These are phyloP conservation scores for Carex littledalei DNA, from an alignment of 176 grass and related monocot genomes.

Conservation along the genomic window DNA sequence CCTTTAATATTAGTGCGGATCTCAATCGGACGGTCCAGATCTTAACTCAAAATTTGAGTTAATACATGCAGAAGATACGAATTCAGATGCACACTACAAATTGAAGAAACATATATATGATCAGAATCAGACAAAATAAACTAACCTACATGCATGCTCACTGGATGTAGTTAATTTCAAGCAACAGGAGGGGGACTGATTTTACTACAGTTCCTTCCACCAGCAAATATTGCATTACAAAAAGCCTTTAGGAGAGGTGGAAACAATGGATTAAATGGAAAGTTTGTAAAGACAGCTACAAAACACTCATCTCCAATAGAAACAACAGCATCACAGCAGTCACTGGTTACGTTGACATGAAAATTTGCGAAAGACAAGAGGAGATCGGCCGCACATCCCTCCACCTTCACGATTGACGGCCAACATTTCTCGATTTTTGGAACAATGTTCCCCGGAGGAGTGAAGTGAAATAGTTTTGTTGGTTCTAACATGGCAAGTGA, in stretches of 20 bases:
- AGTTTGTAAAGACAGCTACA: neutral
- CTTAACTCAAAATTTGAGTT: too few relatives aligned
- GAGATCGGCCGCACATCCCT: constrained; percentile 21
- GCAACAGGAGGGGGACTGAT: neutral
- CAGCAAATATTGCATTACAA: neutral
- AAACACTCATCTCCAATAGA: constrained; percentile 9
- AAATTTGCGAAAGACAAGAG: neutral
- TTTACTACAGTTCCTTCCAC: neutral
- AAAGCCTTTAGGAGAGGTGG: constrained; percentile 11
- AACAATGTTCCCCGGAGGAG: neutral
- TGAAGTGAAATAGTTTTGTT: neutral
- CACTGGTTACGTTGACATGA: neutral
- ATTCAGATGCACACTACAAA: neutral
- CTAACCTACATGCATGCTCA: neutral
- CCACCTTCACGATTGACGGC: neutral
- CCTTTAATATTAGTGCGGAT: too few relatives aligned
- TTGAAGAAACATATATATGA: neutral
- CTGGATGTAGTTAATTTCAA: neutral
- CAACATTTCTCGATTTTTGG: constrained; percentile 2
- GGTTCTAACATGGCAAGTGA: neutral
- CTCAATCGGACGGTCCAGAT: too few relatives aligned
- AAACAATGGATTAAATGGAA: constrained; percentile 9
- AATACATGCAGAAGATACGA: too few relatives aligned
- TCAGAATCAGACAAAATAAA: neutral
- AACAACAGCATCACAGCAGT: constrained; percentile 12